Conservation (phyloP, 768 basidiomycete genomes). For the Agaricus sinodeliciosus region DNA sequence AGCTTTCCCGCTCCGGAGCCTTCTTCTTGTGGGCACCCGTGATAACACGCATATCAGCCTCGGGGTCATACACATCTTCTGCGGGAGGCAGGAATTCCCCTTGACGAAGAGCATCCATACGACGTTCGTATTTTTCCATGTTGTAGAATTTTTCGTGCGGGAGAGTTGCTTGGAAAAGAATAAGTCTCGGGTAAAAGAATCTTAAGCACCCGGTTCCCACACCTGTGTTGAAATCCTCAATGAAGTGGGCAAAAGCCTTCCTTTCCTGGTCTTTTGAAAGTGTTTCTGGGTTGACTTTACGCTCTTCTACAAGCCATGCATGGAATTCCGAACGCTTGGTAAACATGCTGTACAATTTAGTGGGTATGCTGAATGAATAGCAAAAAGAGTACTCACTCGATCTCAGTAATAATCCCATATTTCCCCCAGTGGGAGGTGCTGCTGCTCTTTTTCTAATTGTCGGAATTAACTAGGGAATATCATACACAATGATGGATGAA, state of each 20-base stretch:
- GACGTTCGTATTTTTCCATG: constrained; percentile 76
- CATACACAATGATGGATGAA: constrained; percentile 20
- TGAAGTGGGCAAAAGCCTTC: constrained; percentile 78
- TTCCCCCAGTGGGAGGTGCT: constrained; percentile 80
- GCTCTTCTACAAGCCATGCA: constrained; percentile 90
- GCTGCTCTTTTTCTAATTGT: constrained; percentile 44
- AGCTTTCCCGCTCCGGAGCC: constrained; percentile 60
- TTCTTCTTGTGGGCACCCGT: constrained; percentile 65
- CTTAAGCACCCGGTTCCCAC: constrained; percentile 11
- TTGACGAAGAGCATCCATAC: constrained; percentile 79
- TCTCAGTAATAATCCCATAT: constrained; percentile 79
- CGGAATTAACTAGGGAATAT: neutral
- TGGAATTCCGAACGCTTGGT: constrained; percentile 83
- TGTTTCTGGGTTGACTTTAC: constrained; percentile 85
- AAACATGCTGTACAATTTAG: constrained; percentile 51
- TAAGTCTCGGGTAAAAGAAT: neutral
- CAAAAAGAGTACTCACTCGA: constrained; percentile 58
- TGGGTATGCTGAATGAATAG: neutral
- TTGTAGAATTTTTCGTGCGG: constrained; percentile 96
- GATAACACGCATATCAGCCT: constrained; percentile 77
- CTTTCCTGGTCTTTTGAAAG: constrained; percentile 78
- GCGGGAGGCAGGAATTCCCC: constrained; percentile 75
- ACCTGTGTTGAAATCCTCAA: constrained; percentile 85
- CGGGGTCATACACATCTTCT: constrained; percentile 74
- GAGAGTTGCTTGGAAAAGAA: constrained; percentile 58